Conservation (phyloP, 768 basidiomycete species). For the Pleurotus sapidus region DNA sequence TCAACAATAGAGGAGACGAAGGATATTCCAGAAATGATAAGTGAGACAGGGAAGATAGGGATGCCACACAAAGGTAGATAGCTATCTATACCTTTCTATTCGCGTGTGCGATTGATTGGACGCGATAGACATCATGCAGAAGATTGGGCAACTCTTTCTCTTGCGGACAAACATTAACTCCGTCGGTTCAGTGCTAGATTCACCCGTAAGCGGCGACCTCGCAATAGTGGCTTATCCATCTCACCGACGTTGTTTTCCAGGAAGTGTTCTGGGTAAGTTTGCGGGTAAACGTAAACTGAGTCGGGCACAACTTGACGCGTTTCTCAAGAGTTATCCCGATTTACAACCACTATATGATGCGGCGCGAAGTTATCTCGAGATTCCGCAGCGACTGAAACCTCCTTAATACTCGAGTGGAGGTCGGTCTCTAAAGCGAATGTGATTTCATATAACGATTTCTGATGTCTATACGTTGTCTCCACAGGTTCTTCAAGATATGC, state of each 20-base stretch:
- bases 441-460: not conserved
- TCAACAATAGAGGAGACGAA: slow-evolving; percentile 95
- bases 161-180: slow-evolving; percentile 92
- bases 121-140: slow-evolving; percentile 86
- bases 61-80: slow-evolving; percentile 74
- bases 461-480: not conserved
- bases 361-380: slow-evolving; percentile 90
- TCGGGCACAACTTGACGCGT: not conserved
- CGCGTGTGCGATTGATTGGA: not conserved
- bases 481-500: slow-evolving; percentile 95
- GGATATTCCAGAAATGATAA: slow-evolving; percentile 90
- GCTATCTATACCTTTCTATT: slow-evolving; percentile 6
- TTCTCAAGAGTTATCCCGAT: slow-evolving; percentile 81
- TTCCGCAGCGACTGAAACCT: slow-evolving; percentile 92
- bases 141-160: slow-evolving; percentile 93
- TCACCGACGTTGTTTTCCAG: slow-evolving; percentile 30
- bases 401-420: slow-evolving; percentile 92
- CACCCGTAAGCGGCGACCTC: slow-evolving; percentile 59
- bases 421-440: slow-evolving; percentile 21
- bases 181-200: slow-evolving; percentile 95
- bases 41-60: slow-evolving; percentile 92
- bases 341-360: slow-evolving; percentile 94
- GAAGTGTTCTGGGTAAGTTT: slow-evolving; percentile 89
- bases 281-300: not conserved
- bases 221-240: too few species aligned